Conservation (phyloP, 2,329 filamentous ascomycete genomes). For the Epichloe coenophiala region DNA sequence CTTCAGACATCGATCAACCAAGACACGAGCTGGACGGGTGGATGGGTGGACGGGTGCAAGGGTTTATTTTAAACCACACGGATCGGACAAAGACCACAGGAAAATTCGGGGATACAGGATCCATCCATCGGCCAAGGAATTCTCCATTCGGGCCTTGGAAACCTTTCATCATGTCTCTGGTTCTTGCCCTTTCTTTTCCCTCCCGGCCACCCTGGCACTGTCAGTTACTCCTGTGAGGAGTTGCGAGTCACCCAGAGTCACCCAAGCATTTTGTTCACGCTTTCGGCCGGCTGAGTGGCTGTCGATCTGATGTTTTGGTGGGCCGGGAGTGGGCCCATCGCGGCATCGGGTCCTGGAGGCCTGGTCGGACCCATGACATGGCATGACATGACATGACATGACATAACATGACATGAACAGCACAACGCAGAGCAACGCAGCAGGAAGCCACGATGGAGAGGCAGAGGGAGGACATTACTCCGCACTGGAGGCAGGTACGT, state of each 20-base stretch:
- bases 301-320: conserved; percentile 2
- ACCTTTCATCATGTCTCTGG: not conserved
- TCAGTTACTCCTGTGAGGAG: no score
- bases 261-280: not conserved
- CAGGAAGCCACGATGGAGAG: no score
- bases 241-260: no score
- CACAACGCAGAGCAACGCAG: no score
- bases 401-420: no score
- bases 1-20: no score
- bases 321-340: not conserved
- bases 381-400: no score
- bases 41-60: not conserved
- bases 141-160: conserved; percentile 2
- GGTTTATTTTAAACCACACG: not conserved
- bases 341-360: not conserved
- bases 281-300: conserved; percentile 2
- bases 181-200: no score
- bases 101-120: not conserved
- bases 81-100: not conserved
- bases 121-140: not conserved
- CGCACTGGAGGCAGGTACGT: no score
- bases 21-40: not conserved
- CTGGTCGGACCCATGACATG: not conserved
- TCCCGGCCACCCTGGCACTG: no score
- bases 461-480: no score